Evolutionary conservation across 2,329 filamentous ascomycete genomes (phyloP), one percentile per base, ranked within the genome.

Genomic region (Aspergillus quadrilineatus): DNA sequence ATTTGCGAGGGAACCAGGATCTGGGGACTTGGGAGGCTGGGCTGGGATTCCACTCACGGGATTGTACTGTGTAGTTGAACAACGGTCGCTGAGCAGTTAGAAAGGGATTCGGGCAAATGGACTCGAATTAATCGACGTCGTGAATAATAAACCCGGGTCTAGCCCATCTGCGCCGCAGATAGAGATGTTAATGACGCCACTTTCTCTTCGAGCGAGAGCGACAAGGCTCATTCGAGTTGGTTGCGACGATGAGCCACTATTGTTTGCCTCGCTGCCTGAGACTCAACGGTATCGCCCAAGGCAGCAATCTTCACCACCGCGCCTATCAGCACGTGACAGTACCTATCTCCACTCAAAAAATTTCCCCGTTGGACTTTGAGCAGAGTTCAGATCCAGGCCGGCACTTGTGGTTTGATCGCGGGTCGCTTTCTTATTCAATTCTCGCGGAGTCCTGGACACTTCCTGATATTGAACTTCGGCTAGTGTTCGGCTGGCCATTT

Each of bases 281-380:
- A 10, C 17, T 5, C 9, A 9, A n/a, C 14, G 10, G 8, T 12
- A 10, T 0, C 34, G 56, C 65, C 67, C 67, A 39, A 69, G 67
- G 66, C 62, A 49, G 0, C 1, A 14, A 28, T 4, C 22, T 22
- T 22, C 22, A 22, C 22, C 22, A 22, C 22, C 22, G 22, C 1
- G n/a, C 2, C 55, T 73, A 75, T 75, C 73, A 65, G 53, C 73
- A 75, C 73, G 73, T 75, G 73, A 70, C 54, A 73, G 74, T 75
- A 75, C 60, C 59, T 62, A 60, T 60, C 63, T 72, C 66, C 69
- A 69, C 65, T 61, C 68, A 67, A 74, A 75, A 75, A 75, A 74
- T 73, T 73, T 73, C 71, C 70, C 65, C 65, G 57, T 59, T 55
- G 53, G 62, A 62, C 55, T 59, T 46, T 29, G 44, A 43, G 59